phyloP scores from a whole-genome alignment of 768 basidiomycete species.

The Trametes meyenii region DNA sequence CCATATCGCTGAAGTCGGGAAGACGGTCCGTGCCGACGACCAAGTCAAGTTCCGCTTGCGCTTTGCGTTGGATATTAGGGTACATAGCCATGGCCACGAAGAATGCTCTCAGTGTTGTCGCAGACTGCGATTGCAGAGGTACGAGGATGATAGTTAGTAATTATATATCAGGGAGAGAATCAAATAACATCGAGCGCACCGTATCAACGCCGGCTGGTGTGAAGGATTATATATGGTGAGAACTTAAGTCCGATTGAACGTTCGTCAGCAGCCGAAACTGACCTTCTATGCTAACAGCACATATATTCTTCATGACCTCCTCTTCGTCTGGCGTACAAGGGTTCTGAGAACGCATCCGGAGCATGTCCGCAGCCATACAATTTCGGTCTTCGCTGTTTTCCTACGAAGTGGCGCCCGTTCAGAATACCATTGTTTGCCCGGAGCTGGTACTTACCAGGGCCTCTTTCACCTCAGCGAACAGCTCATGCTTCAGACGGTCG shows the following conservation, averaged over 20 bases:
- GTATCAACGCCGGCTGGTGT: slow-evolving; percentile 19
- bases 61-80: slow-evolving; percentile 32
- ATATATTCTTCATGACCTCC: slow-evolving; percentile 3
- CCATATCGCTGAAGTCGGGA: slow-evolving; percentile 23
- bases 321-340: slow-evolving; percentile 7
- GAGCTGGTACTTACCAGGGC: background rate
- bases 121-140: slow-evolving; percentile 17
- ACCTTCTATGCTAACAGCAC: slow-evolving; percentile 17
- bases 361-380: background rate
- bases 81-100: slow-evolving; percentile 39
- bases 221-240: background rate
- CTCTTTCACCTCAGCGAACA: background rate
- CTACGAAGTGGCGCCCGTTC: background rate
- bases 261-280: background rate
- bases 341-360: background rate
- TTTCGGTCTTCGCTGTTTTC: background rate
- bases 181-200: background rate
- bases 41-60: slow-evolving; percentile 34
- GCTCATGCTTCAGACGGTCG: background rate
- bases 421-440: background rate
- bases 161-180: background rate
- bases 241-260: background rate
- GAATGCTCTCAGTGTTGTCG: slow-evolving; percentile 32
- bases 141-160: background rate
- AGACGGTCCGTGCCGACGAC: slow-evolving; percentile 29